Conservation (phyloP, 495 filamentous ascomycete species). For the Penicillium angulare region DNA sequence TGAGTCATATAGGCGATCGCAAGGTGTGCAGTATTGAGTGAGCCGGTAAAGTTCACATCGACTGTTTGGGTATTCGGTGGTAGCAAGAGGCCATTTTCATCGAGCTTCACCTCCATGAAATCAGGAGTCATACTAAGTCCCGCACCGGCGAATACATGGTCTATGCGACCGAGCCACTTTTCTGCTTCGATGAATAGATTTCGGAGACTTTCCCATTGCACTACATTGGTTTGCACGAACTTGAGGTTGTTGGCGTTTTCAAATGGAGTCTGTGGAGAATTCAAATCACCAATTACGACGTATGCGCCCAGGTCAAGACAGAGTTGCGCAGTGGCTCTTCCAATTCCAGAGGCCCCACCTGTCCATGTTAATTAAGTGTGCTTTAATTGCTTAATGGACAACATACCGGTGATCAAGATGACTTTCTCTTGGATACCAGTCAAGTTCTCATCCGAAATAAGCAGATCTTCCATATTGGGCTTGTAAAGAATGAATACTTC, state of each 20-base stretch:
- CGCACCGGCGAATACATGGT: constrained; percentile 52
- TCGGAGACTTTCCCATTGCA: constrained; percentile 39
- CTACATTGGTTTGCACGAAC: constrained; percentile 40
- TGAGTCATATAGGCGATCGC: constrained; percentile 36
- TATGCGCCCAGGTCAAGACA: constrained; percentile 44
- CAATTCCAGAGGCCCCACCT: constrained; percentile 54
- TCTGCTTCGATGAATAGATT: constrained; percentile 40
- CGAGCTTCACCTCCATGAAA: constrained; percentile 39
- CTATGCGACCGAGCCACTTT: constrained; percentile 41
- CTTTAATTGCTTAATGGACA: neutral
- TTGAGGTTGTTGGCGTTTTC: constrained; percentile 17
- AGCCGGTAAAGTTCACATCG: constrained; percentile 44
- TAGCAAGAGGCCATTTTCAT: constrained; percentile 38
- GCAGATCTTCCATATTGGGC: neutral
- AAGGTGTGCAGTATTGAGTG: constrained; percentile 39
- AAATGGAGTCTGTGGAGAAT: constrained; percentile 18
- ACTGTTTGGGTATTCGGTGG: constrained; percentile 39
- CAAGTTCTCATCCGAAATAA: constrained; percentile 10
- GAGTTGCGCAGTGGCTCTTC: constrained; percentile 42
- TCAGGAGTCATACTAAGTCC: constrained; percentile 39
- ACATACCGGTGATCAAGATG: constrained; percentile 48
- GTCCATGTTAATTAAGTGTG: neutral
- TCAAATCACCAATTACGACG: constrained; percentile 44
- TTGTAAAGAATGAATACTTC: no score
- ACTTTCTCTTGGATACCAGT: constrained; percentile 39